Percentiles rank a stretch among this genome's conserved stretches.
Conservation (phyloP, 768 basidiomycete genomes). For the Podaxis rugospora region DNA sequence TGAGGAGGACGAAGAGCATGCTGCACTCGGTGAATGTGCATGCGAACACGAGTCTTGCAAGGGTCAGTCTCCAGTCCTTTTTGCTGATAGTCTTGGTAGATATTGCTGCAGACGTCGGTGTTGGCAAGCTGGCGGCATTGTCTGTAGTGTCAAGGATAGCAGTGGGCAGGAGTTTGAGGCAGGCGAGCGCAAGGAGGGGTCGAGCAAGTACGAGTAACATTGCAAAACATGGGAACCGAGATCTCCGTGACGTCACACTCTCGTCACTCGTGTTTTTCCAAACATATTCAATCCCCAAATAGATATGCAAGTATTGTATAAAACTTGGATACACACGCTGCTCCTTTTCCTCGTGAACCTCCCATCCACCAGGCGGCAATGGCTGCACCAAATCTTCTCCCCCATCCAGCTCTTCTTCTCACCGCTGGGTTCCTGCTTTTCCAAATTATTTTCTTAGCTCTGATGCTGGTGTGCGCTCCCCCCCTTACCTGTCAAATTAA, state of each 20-base stretch:
- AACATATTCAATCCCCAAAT: too few species aligned
- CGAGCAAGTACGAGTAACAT: not conserved
- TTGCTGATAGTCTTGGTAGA: not conserved
- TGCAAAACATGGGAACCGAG: too few species aligned
- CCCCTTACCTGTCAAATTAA: not conserved
- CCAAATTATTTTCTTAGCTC: not conserved
- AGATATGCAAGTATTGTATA: not conserved
- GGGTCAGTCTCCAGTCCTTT: conserved; percentile 10
- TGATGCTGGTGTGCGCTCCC: not conserved
- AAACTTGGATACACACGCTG: not conserved
- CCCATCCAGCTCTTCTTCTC: not conserved
- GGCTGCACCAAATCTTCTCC: not conserved
- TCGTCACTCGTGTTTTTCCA: not conserved
- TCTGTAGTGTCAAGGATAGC: not conserved
- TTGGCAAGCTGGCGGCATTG: not conserved
- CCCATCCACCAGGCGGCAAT: not conserved
- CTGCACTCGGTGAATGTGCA: conserved; percentile 73
- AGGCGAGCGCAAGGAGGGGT: not conserved
- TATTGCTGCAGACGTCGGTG: not conserved
- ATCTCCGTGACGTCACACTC: not conserved
- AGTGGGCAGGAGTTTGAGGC: conserved; percentile 1
- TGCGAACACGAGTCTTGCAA: conserved; percentile 45
- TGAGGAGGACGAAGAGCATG: conserved; percentile 64
- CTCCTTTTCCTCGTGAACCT: not conserved
- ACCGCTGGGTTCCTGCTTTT: not conserved